Evolutionary conservation across 2,329 filamentous ascomycete genomes (phyloP).

Genomic region (Fusarium sp.): DNA sequence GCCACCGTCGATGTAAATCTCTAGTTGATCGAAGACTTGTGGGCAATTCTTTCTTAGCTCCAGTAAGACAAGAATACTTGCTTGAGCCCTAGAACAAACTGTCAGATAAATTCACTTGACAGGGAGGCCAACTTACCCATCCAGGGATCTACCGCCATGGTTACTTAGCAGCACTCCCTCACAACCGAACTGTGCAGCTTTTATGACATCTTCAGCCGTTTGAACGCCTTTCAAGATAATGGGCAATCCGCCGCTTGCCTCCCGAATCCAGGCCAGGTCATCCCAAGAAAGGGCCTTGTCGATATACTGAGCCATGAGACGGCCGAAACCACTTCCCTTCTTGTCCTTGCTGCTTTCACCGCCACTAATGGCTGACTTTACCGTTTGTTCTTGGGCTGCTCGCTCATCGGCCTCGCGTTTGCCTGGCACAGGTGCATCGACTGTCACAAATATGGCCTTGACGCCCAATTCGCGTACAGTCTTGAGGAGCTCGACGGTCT

Average conservation of each 20-base stretch:
- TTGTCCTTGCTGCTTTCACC: slow-evolving; percentile 59
- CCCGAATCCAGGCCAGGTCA: slow-evolving; percentile 64
- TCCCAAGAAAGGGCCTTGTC: slow-evolving; percentile 63
- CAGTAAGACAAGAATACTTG: slow-evolving; percentile 61
- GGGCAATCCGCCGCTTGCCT: slow-evolving; percentile 55
- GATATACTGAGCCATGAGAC: slow-evolving; percentile 63
- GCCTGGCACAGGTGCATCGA: slow-evolving; percentile 65
- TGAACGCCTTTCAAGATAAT: slow-evolving; percentile 69
- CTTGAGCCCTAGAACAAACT: slow-evolving; percentile 45
- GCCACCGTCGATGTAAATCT: slow-evolving; percentile 65
- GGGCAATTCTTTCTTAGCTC: slow-evolving; percentile 62
- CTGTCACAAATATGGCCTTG: slow-evolving; percentile 60
- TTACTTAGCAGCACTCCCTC: slow-evolving; percentile 68
- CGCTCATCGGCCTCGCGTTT: slow-evolving; percentile 69
- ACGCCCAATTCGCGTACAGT: slow-evolving; percentile 59
- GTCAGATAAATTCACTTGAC: neutral
- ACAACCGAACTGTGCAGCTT: slow-evolving; percentile 60
- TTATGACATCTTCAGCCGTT: slow-evolving; percentile 63
- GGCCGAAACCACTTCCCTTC: slow-evolving; percentile 64
- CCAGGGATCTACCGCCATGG: slow-evolving; percentile 67
- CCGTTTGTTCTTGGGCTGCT: slow-evolving; percentile 58
- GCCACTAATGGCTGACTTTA: slow-evolving; percentile 53
- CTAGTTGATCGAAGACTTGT: slow-evolving; percentile 59
- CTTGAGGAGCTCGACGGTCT: slow-evolving; percentile 59
- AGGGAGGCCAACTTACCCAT: slow-evolving; percentile 50